A percentile compares a stretch with the other conserved stretches of the same genome.
Conservation (phyloP, 306 rosid genomes). For the Cicer arietinum region DNA sequence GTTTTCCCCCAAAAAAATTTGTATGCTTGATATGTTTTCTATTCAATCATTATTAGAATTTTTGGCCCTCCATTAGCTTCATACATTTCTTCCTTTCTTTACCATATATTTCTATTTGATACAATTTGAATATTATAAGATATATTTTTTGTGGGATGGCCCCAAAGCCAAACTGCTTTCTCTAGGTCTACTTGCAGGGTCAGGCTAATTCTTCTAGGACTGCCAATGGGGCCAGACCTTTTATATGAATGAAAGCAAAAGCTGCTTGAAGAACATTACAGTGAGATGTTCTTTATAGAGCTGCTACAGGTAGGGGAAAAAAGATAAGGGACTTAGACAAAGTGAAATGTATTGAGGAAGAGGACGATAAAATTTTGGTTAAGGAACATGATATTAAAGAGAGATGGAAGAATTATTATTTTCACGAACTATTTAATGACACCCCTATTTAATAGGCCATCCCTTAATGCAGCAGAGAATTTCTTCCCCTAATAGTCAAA, state of each 20-base stretch:
- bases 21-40: conserved; percentile 12
- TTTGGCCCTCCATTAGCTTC: neutral
- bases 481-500: no score
- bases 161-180: neutral
- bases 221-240: neutral
- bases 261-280: neutral
- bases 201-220: neutral
- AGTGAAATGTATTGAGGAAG: no score
- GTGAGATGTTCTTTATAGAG: neutral
- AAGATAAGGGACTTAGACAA: no score
- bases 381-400: no score
- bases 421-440: no score
- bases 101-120: neutral
- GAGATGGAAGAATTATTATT: no score
- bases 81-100: conserved; percentile 17
- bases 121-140: neutral
- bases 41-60: conserved; percentile 3
- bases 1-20: neutral
- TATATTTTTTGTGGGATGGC: neutral
- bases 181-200: neutral
- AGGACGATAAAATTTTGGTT: no score
- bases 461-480: no score
- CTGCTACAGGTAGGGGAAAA: no score
- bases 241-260: no score
- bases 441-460: no score